phyloP scores from a whole-genome alignment of 2,329 filamentous ascomycete genomes.

The Lasiodiplodia hormozganensis region DNA sequence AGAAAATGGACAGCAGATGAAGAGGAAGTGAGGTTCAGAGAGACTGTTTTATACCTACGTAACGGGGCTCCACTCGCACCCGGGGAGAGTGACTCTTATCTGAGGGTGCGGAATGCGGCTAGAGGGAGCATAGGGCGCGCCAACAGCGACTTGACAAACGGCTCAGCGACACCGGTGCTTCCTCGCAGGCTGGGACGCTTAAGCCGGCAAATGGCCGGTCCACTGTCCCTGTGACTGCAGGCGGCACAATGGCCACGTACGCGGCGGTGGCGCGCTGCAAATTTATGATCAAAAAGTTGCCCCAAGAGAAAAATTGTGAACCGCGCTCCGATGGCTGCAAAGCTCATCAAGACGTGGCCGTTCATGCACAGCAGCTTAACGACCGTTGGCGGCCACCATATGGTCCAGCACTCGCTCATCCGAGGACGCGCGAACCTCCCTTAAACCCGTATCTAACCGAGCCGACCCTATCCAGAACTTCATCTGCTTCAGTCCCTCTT shows the following conservation, averaged over 20 bases:
- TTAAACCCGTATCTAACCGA: constrained; percentile 14
- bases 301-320: neutral
- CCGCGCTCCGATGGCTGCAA: neutral
- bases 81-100: constrained; percentile 23
- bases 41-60: constrained; percentile 10
- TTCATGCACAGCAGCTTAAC: neutral
- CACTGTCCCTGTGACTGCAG: constrained; percentile 9
- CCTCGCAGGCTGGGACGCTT: neutral
- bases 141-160: constrained; percentile 1
- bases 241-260: neutral
- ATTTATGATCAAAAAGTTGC: neutral
- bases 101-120: neutral
- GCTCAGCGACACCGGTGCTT: constrained; percentile 5
- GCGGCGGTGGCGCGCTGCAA: neutral
- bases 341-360: neutral
- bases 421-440: neutral
- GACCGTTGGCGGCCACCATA: neutral
- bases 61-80: neutral
- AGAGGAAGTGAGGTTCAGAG: neutral
- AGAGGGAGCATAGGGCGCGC: constrained; percentile 13
- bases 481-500: neutral
- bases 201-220: constrained; percentile 15
- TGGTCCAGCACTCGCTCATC: neutral
- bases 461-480: neutral
- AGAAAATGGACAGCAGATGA: neutral